Base-by-base conservation (phyloP, 306 rosid genomes). In the Quercus berberidifolia region DNA sequence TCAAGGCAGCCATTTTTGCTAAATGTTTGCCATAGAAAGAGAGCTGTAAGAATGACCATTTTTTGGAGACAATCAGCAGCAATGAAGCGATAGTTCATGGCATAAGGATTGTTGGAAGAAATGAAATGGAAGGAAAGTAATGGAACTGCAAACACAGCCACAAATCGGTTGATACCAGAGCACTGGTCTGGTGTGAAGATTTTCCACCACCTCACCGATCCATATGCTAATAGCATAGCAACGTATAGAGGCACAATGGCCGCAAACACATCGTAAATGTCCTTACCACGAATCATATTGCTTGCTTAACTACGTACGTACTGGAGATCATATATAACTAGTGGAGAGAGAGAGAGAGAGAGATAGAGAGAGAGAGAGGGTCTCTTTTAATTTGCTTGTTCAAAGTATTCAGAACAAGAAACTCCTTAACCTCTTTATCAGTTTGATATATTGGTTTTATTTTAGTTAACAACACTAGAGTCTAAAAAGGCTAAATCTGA, bases 61-160 rank as follows among this genome's bases (percentile, higher is more conserved):
- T 93, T 93, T 21, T 93, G 98, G 13, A 93, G 92, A 7, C 89
- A 91, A 51, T 93, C 98, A 18, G 98, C 97, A 2, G 95, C 97
- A 69, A 93, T 83, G 89, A 93, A 93, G 28, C 79, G 92, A 81
- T 86, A 91, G 59, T 92, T 83, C 98, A 93, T 93, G 14, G 90
- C 80, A 76, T 93, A 91, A 5, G 97, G 98, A 60, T 93, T 13
- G 55, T 92, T 93, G 74, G 93, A 79, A 33, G 98, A 90, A 4
- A 93, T 92, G 86, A 91, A 93, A 73, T 93, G 97, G 76, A 93
- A 93, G 9, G 95, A 90, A 28, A 93, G 97, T 1, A 93, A 74
- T 0, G 98, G 98, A 2, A 93, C 97, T 13, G 95, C 97, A 15
- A 93, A 93, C 3, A 92, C 90, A 0, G 98, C 91, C 0, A 93